A percentile compares a stretch with the other conserved stretches of the same genome.
These are phyloP conservation scores for Aphanomyces stellatus DNA, from an alignment of 352 stramenopile genomes.

Conservation along the genomic window DNA sequence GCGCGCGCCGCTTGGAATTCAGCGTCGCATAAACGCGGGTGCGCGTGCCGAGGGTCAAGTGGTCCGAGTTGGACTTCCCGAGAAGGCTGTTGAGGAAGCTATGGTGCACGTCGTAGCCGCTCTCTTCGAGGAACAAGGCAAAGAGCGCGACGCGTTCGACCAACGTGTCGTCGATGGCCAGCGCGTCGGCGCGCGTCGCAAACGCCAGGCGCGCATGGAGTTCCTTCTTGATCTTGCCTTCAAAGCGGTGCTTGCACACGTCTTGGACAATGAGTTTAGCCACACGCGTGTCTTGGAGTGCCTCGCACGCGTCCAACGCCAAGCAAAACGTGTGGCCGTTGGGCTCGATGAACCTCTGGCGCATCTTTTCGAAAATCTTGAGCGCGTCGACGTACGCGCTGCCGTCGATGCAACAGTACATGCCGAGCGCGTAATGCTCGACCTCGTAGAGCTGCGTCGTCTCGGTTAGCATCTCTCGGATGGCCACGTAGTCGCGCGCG, in stretches of 20 bases:
- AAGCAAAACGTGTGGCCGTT: conserved; percentile 64
- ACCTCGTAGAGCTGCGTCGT: conserved; percentile 1
- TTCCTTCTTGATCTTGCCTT: conserved; percentile 8
- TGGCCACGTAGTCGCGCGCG: conserved; percentile 6
- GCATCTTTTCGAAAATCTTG: conserved; percentile 65
- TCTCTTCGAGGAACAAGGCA: conserved; percentile 5
- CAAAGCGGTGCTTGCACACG: conserved; percentile 1
- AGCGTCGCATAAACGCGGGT: not conserved
- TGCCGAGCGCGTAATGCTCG: conserved; percentile 15
- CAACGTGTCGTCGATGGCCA: not conserved
- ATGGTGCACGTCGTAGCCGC: not conserved
- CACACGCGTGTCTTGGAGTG: not conserved
- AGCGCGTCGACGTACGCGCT: conserved; percentile 39
- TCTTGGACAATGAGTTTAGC: conserved; percentile 10
- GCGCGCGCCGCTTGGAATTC: not conserved
- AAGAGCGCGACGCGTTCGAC: not conserved
- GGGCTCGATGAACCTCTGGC: conserved; percentile 63
- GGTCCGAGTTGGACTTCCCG: not conserved
- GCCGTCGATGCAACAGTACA: conserved; percentile 16
- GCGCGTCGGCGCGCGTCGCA: not conserved
- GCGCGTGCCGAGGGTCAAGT: not conserved
- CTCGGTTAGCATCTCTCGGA: conserved; percentile 5
- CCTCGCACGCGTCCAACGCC: conserved; percentile 48
- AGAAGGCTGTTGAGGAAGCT: conserved; percentile 5
- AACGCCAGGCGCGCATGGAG: conserved; percentile 4